A percentile compares a stretch with the other conserved stretches of the same genome.
These are phyloP conservation scores for Ganoderma leucocontextum DNA, from an alignment of 1,284 basidiomycete species.

Conservation along the genomic window DNA sequence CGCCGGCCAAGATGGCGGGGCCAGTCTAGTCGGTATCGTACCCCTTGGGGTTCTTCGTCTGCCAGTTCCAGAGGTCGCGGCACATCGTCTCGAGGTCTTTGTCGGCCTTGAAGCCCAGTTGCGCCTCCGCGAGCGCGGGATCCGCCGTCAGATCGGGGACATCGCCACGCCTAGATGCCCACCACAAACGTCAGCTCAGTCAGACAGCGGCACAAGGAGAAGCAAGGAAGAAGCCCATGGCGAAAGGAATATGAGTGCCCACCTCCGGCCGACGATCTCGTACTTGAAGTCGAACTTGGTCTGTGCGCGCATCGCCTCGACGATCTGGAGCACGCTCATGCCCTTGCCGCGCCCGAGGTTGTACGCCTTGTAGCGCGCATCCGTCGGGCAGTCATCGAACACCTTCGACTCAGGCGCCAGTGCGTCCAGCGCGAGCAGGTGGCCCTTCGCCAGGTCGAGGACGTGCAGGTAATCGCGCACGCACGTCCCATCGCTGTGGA, in stretches of 20 bases:
- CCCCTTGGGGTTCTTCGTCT: conserved; percentile 83
- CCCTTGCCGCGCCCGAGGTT: conserved; percentile 96
- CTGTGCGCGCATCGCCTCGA: conserved; percentile 94
- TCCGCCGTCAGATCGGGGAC: conserved; percentile 98
- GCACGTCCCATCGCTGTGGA: conserved; percentile 88
- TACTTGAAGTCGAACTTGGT: conserved; percentile 91
- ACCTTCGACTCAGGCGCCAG: conserved; percentile 68
- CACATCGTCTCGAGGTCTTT: conserved; percentile 90
- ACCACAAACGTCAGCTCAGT: not conserved
- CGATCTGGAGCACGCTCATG: conserved; percentile 93
- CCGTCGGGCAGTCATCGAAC: conserved; percentile 60
- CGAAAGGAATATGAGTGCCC: too few species aligned
- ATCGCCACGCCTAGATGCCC: conserved; percentile 83
- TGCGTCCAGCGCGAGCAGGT: conserved; percentile 92
- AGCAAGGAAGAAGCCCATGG: too few species aligned
- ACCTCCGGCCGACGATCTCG: conserved; percentile 91
- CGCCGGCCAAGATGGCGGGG: not conserved
- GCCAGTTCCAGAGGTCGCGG: conserved; percentile 93
- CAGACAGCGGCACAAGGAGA: too few species aligned
- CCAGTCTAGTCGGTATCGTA: conserved; percentile 50
- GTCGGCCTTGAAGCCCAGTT: conserved; percentile 93
- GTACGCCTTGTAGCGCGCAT: conserved; percentile 88
- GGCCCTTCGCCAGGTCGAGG: conserved; percentile 93
- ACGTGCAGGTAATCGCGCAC: conserved; percentile 98
- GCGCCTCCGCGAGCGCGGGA: conserved; percentile 90